Evolutionary conservation across 352 stramenopile genomes (phyloP).

Genomic region (Phytophthora melonis): DNA sequence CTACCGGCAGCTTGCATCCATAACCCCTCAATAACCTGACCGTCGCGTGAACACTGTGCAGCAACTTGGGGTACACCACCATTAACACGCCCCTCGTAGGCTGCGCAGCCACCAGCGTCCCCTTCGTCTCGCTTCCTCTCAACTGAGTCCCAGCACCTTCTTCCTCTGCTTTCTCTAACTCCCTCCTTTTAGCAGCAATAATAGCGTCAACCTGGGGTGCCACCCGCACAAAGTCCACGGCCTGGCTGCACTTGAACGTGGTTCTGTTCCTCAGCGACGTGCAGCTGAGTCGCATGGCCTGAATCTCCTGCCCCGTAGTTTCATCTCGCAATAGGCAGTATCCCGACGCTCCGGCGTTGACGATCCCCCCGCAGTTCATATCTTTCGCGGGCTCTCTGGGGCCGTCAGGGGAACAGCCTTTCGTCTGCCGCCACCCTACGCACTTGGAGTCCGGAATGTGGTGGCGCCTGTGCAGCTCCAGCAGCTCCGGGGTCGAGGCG

Average conservation of each 20-base stretch:
- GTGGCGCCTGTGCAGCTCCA: slow-evolving; percentile 27
- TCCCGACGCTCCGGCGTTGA: slow-evolving; percentile 44
- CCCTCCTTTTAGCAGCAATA: slow-evolving; percentile 26
- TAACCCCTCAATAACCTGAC: slow-evolving; percentile 43
- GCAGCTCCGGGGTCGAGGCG: slow-evolving; percentile 24
- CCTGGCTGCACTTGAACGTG: slow-evolving; percentile 51
- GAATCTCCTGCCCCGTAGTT: slow-evolving; percentile 35
- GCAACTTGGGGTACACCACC: slow-evolving; percentile 58
- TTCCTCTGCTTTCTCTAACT: neutral
- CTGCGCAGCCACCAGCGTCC: neutral
- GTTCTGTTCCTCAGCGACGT: slow-evolving; percentile 39
- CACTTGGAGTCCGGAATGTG: slow-evolving; percentile 43
- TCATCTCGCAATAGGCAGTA: slow-evolving; percentile 56
- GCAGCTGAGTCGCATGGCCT: slow-evolving; percentile 46
- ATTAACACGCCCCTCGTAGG: slow-evolving; percentile 49
- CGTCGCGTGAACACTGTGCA: slow-evolving; percentile 49
- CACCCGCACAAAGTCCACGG: slow-evolving; percentile 43
- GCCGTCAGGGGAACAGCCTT: slow-evolving; percentile 47
- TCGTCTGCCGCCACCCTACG: slow-evolving; percentile 57
- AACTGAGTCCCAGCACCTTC: neutral
- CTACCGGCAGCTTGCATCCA: slow-evolving; percentile 53
- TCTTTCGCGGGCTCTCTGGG: slow-evolving; percentile 42
- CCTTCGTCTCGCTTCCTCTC: slow-evolving; percentile 3
- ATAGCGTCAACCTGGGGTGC: slow-evolving; percentile 32
- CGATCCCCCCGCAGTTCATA: slow-evolving; percentile 34